Evolutionary conservation across 768 basidiomycete genomes (phyloP).

Genomic region (Termitomyces sp.): DNA sequence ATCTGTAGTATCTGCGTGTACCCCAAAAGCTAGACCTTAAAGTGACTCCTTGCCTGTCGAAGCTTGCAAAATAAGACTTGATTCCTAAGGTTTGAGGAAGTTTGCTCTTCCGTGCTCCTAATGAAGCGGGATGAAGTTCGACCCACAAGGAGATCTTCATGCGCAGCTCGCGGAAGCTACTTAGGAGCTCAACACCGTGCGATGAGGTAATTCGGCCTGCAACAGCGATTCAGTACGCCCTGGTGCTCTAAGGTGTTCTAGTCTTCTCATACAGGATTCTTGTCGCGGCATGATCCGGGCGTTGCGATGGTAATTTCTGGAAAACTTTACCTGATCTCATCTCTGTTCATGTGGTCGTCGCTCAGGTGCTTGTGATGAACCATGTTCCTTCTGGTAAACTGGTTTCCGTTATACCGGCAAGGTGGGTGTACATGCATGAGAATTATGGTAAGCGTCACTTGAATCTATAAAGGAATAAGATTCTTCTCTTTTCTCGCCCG

Average conservation of each 20-base stretch:
- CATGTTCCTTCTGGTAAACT: neutral
- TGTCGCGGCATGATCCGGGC: slow-evolving; percentile 1
- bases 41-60: slow-evolving; percentile 1
- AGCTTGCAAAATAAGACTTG: slow-evolving; percentile 8
- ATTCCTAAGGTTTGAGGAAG: neutral
- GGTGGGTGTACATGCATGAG: neutral
- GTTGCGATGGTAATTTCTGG: neutral
- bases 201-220: neutral
- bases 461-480: neutral
- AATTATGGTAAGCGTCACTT: neutral
- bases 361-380: neutral
- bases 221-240: neutral
- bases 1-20: neutral
- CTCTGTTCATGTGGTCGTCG: neutral
- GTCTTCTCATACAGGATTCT: neutral
- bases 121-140: slow-evolving; percentile 9
- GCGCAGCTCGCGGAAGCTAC: slow-evolving; percentile 5
- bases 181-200: neutral
- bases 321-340: neutral
- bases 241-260: too few species aligned
- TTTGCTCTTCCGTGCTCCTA: slow-evolving; percentile 6
- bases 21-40: slow-evolving; percentile 2
- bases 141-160: slow-evolving; percentile 12
- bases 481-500: neutral
- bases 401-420: neutral